These are phyloP conservation scores for Lactifluus piperatus DNA, from an alignment of 768 basidiomycete species.

Conservation along the genomic window DNA sequence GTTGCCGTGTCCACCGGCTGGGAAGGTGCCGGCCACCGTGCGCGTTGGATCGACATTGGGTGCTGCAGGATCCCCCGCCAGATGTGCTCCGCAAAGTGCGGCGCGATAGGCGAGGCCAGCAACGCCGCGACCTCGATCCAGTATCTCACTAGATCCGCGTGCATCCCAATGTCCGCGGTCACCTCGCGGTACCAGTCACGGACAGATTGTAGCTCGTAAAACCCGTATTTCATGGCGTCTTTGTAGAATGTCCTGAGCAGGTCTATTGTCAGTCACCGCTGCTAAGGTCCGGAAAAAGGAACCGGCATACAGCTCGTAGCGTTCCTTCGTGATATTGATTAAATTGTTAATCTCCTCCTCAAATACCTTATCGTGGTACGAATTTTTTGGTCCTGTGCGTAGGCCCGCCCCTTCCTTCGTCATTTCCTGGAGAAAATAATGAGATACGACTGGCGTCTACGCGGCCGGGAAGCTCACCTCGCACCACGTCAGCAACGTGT, in stretches of 20 bases:
- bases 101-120: constrained; percentile 78
- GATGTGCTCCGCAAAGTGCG: constrained; percentile 91
- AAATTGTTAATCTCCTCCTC: constrained; percentile 85
- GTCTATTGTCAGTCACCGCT: background rate
- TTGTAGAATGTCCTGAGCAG: constrained; percentile 79
- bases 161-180: constrained; percentile 84
- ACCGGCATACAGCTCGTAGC: constrained; percentile 67
- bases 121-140: constrained; percentile 82
- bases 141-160: constrained; percentile 73
- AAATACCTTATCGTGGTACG: constrained; percentile 83
- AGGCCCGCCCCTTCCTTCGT: constrained; percentile 59
- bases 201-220: constrained; percentile 87
- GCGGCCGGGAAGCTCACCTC: constrained; percentile 43
- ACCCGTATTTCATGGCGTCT: constrained; percentile 89
- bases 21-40: constrained; percentile 70
- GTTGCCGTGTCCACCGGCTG: constrained; percentile 51
- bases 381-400: constrained; percentile 60
- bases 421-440: constrained; percentile 54
- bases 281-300: background rate
- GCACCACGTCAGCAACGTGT: constrained; percentile 88
- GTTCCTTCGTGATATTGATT: constrained; percentile 70
- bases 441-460: background rate
- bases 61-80: constrained; percentile 71
- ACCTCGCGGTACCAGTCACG: constrained; percentile 97
- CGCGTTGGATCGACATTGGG: constrained; percentile 68